Percentiles rank a stretch among this genome's conserved stretches.
These are phyloP conservation scores for Phylloporus rhodoxanthus DNA, from an alignment of 768 basidiomycete species.

Conservation along the genomic window DNA sequence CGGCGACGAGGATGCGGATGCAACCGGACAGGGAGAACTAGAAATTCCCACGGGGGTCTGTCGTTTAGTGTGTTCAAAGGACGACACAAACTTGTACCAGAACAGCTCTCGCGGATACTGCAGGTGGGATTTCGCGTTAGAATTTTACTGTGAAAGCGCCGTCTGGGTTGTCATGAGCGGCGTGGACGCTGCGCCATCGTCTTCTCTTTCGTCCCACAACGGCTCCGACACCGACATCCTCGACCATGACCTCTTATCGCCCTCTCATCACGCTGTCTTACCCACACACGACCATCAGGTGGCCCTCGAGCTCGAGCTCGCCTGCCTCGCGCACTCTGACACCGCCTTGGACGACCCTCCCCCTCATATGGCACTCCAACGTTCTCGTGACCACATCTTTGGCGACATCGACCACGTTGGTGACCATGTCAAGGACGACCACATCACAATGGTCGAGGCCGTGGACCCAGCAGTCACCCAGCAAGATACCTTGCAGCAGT, in stretches of 20 bases:
- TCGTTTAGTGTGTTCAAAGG: slow-evolving; percentile 21
- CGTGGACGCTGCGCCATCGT: slow-evolving; percentile 32
- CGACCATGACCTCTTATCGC: slow-evolving; percentile 30
- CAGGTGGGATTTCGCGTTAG: slow-evolving; percentile 17
- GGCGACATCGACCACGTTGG: slow-evolving; percentile 32
- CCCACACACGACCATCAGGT: slow-evolving; percentile 30
- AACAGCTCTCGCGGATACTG: slow-evolving; percentile 17
- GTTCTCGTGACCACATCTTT: slow-evolving; percentile 30
- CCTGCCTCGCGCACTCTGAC: slow-evolving; percentile 24
- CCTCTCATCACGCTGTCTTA: slow-evolving; percentile 26
- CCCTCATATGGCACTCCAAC: slow-evolving; percentile 25
- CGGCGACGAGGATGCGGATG: slow-evolving; percentile 5
- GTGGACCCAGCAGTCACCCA: slow-evolving; percentile 35
- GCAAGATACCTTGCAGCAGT: slow-evolving; percentile 59
- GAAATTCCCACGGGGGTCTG: slow-evolving; percentile 18
- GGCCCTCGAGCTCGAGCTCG: slow-evolving; percentile 25
- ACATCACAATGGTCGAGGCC: slow-evolving; percentile 31
- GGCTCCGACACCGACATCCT: slow-evolving; percentile 29
- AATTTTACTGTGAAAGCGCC: slow-evolving; percentile 18
- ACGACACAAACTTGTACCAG: slow-evolving; percentile 14
- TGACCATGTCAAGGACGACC: slow-evolving; percentile 29
- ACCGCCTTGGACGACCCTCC: slow-evolving; percentile 23
- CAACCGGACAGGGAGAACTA: slow-evolving; percentile 4
- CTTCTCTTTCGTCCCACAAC: slow-evolving; percentile 27
- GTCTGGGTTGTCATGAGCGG: slow-evolving; percentile 37